Conservation (phyloP, 2,329 filamentous ascomycete species). For the Pseudogymnoascus destructans region DNA sequence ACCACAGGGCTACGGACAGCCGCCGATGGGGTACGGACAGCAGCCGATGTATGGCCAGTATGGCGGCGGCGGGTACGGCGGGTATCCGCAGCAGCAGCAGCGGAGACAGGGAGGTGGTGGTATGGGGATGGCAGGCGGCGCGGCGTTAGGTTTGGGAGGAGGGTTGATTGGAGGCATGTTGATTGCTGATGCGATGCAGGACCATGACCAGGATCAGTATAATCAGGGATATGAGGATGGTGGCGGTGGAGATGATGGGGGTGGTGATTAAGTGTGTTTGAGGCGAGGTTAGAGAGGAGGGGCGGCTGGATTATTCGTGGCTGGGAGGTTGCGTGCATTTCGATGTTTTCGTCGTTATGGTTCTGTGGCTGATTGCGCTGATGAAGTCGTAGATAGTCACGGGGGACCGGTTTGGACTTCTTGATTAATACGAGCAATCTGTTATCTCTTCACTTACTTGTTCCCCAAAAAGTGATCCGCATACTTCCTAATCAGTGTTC, state of each 20-base stretch:
- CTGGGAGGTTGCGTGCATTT: not conserved
- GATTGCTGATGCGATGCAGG: constrained; percentile 53
- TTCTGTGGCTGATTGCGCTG: not conserved
- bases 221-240: constrained; percentile 31
- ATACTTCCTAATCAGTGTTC: no score
- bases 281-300: not conserved
- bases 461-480: not conserved
- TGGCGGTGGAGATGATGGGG: constrained; percentile 13
- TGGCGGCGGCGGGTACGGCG: constrained; percentile 26
- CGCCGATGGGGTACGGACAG: not conserved
- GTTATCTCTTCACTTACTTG: not conserved
- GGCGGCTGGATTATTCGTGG: not conserved
- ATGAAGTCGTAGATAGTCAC: not conserved
- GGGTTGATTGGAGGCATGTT: constrained; percentile 68
- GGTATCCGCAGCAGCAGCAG: constrained; percentile 22
- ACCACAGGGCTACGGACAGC: not conserved
- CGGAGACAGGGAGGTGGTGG: constrained; percentile 36
- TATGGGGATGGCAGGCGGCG: constrained; percentile 60
- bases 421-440: not conserved
- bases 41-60: constrained; percentile 8
- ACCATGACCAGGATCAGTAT: constrained; percentile 46
- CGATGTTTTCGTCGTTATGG: not conserved
- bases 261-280: not conserved
- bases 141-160: constrained; percentile 66
- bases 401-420: not conserved